Percentiles rank a stretch among this genome's conserved stretches.
These are phyloP conservation scores for Aureobasidium leucospermi DNA, from an alignment of 2,329 filamentous ascomycete genomes.

Conservation along the genomic window DNA sequence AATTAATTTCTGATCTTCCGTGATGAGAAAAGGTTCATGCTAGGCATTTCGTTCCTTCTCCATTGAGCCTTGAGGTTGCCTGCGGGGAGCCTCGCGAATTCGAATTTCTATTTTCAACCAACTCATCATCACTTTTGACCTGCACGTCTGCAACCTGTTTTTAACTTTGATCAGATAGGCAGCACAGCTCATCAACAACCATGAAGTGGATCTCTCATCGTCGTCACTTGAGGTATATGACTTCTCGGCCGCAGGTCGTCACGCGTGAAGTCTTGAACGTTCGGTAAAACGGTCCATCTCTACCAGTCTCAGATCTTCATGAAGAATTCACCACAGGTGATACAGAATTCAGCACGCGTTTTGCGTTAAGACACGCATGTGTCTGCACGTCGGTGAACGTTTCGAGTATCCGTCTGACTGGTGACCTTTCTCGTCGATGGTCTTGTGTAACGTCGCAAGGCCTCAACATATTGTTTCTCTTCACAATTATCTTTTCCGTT, in stretches of 20 bases:
- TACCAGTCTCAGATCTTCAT: background rate
- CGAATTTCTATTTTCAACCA: background rate
- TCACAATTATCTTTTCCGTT: background rate
- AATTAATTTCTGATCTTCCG: too few species aligned
- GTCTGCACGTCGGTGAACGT: constrained; percentile 1
- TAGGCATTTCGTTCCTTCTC: background rate
- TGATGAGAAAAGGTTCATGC: too few species aligned
- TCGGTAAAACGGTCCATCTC: background rate
- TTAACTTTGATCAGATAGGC: background rate
- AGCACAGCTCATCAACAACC: too few species aligned
- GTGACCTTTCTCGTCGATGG: background rate
- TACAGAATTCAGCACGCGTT: background rate
- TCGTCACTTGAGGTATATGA: background rate
- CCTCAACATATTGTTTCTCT: background rate
- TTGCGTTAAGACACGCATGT: background rate
- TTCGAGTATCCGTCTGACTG: background rate
- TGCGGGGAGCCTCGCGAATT: background rate
- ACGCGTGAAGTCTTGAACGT: background rate
- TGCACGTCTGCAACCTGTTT: background rate
- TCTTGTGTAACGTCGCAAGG: constrained; percentile 2
- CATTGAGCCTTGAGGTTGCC: too few species aligned
- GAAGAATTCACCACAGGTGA: background rate
- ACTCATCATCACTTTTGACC: background rate
- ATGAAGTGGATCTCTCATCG: too few species aligned
- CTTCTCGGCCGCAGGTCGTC: background rate